These are phyloP conservation scores for Pichia sp. DNA, from an alignment of 1,139 yeast species.

Conservation along the genomic window DNA sequence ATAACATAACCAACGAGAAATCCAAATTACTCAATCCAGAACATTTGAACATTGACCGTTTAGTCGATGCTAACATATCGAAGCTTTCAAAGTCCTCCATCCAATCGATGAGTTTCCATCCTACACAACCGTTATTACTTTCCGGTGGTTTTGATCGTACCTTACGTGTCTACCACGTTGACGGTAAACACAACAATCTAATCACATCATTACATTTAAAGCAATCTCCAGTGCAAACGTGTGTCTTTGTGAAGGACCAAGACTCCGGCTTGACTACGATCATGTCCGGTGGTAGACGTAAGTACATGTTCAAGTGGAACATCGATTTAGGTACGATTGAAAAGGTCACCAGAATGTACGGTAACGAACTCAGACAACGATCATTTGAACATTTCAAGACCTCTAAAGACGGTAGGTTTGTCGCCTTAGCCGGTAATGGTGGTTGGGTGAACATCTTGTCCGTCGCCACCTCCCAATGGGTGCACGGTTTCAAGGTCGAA, in stretches of 20 bases:
- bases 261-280: constrained; percentile 48
- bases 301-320: constrained; percentile 92
- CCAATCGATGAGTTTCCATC: constrained; percentile 84
- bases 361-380: constrained; percentile 80
- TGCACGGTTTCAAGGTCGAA: constrained; percentile 84
- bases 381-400: constrained; percentile 86
- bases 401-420: constrained; percentile 65
- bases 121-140: constrained; percentile 74
- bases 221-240: constrained; percentile 77
- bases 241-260: constrained; percentile 45
- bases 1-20: constrained; percentile 42
- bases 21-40: constrained; percentile 67
- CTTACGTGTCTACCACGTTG: constrained; percentile 81
- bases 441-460: constrained; percentile 90
- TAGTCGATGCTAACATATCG: constrained; percentile 81
- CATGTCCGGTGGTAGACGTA: constrained; percentile 88
- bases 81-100: constrained; percentile 73
- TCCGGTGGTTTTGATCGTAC: constrained; percentile 95
- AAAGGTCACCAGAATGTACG: constrained; percentile 86
- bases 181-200: constrained; percentile 80
- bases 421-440: constrained; percentile 77
- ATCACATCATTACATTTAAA: constrained; percentile 81
- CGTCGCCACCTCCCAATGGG: constrained; percentile 80
- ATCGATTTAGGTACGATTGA: constrained; percentile 60
- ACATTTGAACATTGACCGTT: constrained; percentile 68